Conservation (phyloP, 2,329 filamentous ascomycete genomes). For the Zymoseptoria pseudotritici region DNA sequence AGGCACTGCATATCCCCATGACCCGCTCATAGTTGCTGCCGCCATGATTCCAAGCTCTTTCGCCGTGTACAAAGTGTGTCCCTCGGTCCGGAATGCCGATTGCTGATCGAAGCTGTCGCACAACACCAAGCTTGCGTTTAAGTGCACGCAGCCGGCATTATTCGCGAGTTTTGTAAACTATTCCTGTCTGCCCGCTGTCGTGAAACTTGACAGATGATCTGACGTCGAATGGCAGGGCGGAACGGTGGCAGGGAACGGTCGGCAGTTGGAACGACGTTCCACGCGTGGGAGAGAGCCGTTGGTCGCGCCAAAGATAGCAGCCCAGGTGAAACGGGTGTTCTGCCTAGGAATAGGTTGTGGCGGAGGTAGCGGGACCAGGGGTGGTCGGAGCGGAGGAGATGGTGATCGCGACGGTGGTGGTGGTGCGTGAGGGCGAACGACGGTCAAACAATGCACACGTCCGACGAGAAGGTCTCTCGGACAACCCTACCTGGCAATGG, state of each 20-base stretch:
- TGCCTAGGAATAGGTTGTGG: neutral
- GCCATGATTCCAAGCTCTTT: neutral
- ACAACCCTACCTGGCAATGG: no score
- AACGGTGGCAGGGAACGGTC: neutral
- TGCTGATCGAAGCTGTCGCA: neutral
- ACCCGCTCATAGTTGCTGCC: constrained; percentile 10
- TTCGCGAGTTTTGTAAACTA: neutral
- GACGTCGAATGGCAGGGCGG: neutral
- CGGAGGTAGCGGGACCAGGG: neutral
- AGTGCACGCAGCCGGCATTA: neutral
- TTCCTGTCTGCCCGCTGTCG: neutral
- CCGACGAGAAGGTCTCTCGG: no score
- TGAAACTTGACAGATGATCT: neutral
- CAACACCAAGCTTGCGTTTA: neutral
- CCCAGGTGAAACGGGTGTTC: neutral
- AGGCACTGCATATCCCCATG: constrained; percentile 19
- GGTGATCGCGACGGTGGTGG: neutral
- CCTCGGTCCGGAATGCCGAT: neutral
- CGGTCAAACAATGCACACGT: no score
- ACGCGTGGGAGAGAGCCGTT: neutral
- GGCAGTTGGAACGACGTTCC: neutral
- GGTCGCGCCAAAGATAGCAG: neutral
- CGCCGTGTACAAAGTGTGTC: neutral
- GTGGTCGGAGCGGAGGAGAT: neutral
- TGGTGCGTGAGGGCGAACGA: neutral